Evolutionary conservation across 495 filamentous ascomycete genomes (phyloP), one percentile per base, ranked within the genome.

Genomic region (Hypoxylon trugodes): DNA sequence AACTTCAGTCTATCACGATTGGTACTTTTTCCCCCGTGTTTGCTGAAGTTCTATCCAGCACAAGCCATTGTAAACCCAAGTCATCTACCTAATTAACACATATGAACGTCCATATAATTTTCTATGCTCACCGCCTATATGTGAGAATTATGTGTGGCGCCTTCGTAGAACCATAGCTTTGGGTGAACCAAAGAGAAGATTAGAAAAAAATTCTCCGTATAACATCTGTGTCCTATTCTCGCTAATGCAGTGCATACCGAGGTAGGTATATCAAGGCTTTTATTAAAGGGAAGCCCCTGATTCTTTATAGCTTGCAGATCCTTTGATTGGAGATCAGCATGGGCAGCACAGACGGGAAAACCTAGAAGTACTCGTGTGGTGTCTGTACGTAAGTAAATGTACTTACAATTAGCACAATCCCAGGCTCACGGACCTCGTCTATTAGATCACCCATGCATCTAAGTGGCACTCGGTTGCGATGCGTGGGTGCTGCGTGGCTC

Each of bases 351-450:
- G 49, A 66, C 62, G 37, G 40, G 53, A 47, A n/a, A 30, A 28
- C 10, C 45, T 22, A 37, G 35, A 21, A 32, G 30, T 24, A 42
- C 26, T 49, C 48, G 21, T 13, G 13, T 37, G 21, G n/a, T 18
- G 7, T 22, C 13, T 50, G 35, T 50, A 52, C 37, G 45, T 52
- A 30, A 30, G 42, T 25, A 41, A 33, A 64, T 30, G 30, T 30
- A 49, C 22, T 7, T 9, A 16, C 12, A 15, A 6, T 28, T 53
- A 26, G 41, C 42, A 40, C 47, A 36, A 60, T 66, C 45, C 46
- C 51, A 42, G 13, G 45, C 30, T 48, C 63, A 66, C 63, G 63
- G 63, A 66, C 63, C 56, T 56, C 63, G 38, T 66, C 37, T 61
- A 57, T 50, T 49, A 52, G 63, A 61, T 57, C 37, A 60, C 46